phyloP scores from a whole-genome alignment of 2,329 filamentous ascomycete species.

The Sordariomycetes sp. region DNA sequence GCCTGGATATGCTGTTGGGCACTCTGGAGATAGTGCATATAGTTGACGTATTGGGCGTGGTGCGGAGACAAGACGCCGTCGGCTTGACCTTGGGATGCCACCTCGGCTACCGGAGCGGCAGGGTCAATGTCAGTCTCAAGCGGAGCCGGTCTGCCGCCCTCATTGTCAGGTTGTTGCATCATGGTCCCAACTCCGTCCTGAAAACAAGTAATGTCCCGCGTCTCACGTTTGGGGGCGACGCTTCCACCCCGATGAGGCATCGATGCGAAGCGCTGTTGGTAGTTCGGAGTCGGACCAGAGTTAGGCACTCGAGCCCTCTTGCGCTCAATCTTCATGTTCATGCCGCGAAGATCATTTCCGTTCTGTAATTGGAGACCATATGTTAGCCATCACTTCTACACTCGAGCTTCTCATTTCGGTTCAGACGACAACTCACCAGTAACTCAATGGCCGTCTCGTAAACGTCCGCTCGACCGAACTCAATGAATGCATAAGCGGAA shows the following conservation, averaged over 20 bases:
- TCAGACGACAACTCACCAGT: slow-evolving; percentile 18
- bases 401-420: not conserved
- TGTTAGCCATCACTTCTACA: not conserved
- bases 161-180: not conserved
- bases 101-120: not conserved
- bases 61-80: not conserved
- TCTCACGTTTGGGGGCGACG: not conserved
- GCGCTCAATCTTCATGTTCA: not conserved
- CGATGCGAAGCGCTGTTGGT: not conserved
- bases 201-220: not conserved
- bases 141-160: not conserved
- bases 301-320: not conserved
- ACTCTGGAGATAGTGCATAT: not conserved
- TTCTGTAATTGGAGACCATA: not conserved
- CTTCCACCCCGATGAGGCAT: not conserved
- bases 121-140: not conserved
- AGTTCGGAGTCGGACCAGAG: not conserved
- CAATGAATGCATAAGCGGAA: slow-evolving; percentile 21
- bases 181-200: not conserved
- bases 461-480: slow-evolving; percentile 21
- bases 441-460: slow-evolving; percentile 20
- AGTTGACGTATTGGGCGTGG: not conserved
- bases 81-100: not conserved
- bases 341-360: not conserved
- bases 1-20: not conserved